These are phyloP conservation scores for Globisporangium apiculatum DNA, from an alignment of 352 stramenopile species.

Conservation along the genomic window DNA sequence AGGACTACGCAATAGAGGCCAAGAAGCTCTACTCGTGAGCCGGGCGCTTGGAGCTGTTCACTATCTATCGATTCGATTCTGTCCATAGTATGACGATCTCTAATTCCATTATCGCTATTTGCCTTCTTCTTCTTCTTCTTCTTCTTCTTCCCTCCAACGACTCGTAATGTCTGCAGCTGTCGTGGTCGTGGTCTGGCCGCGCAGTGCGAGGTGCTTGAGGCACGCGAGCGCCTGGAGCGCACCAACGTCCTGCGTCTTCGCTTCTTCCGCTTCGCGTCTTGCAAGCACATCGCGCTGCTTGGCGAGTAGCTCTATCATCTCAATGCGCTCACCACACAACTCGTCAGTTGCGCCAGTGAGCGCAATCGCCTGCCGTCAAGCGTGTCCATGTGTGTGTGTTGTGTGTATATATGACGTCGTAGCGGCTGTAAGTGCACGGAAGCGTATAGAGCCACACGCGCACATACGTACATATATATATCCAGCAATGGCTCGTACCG, in stretches of 20 bases:
- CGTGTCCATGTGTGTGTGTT: neutral
- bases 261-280: slow-evolving; percentile 35
- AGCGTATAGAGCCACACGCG: neutral
- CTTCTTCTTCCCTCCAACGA: neutral
- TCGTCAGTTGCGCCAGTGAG: slow-evolving; percentile 35
- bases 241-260: slow-evolving; percentile 21
- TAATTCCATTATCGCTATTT: neutral
- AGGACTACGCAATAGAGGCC: slow-evolving; percentile 60
- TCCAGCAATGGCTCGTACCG: slow-evolving; percentile 18
- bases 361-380: slow-evolving; percentile 29
- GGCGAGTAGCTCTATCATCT: slow-evolving; percentile 34
- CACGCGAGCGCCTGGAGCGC: slow-evolving; percentile 66
- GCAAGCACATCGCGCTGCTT: slow-evolving; percentile 33
- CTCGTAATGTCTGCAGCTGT: no score
- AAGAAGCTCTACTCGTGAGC: slow-evolving; percentile 72
- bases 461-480: neutral
- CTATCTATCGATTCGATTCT: slow-evolving; percentile 21
- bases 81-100: slow-evolving; percentile 1
- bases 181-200: slow-evolving; percentile 21
- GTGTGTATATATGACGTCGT: neutral
- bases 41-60: slow-evolving; percentile 14
- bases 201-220: slow-evolving; percentile 58
- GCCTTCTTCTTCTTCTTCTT: neutral
- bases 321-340: slow-evolving; percentile 32
- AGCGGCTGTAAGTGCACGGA: neutral